These are phyloP conservation scores for Leptographium flavum DNA, from an alignment of 2,329 filamentous ascomycete species.

Conservation along the genomic window DNA sequence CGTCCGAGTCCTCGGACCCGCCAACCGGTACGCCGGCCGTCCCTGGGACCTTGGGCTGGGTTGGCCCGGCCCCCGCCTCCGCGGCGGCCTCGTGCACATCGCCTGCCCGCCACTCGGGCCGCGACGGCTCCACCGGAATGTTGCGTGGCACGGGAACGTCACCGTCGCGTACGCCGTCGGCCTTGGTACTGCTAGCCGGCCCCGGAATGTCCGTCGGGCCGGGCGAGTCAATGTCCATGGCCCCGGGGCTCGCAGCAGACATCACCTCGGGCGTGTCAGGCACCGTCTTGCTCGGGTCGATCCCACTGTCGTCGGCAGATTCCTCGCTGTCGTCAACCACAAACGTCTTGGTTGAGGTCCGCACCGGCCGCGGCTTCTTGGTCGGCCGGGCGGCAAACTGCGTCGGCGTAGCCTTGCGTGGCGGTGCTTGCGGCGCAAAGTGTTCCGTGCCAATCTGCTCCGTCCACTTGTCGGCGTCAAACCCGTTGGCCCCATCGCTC, in stretches of 20 bases:
- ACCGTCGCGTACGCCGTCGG: background rate
- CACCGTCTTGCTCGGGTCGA: constrained; percentile 1
- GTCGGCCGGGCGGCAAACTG: constrained; percentile 23
- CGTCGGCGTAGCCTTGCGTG: constrained; percentile 29
- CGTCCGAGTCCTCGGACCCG: constrained; percentile 42
- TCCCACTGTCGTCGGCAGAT: background rate
- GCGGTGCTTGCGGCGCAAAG: constrained; percentile 29
- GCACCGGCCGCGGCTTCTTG: constrained; percentile 45
- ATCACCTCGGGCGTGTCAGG: background rate
- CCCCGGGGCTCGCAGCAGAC: constrained; percentile 32
- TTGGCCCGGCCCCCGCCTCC: background rate
- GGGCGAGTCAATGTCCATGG: constrained; percentile 53
- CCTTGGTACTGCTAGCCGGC: background rate
- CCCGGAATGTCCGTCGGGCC: constrained; percentile 15
- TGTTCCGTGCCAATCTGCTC: constrained; percentile 39
- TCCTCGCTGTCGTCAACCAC: constrained; percentile 18
- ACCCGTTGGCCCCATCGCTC: constrained; percentile 19
- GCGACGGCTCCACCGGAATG: constrained; percentile 42
- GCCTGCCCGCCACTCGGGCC: constrained; percentile 45
- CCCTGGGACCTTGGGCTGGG: constrained; percentile 9
- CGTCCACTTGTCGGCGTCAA: constrained; percentile 39
- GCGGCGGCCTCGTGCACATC: constrained; percentile 19
- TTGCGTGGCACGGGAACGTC: constrained; percentile 28
- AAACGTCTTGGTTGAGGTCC: constrained; percentile 14
- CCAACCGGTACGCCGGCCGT: constrained; percentile 12